These are phyloP conservation scores for Ceratocystis lukuohia DNA, from an alignment of 2,329 filamentous ascomycete genomes.

Conservation along the genomic window DNA sequence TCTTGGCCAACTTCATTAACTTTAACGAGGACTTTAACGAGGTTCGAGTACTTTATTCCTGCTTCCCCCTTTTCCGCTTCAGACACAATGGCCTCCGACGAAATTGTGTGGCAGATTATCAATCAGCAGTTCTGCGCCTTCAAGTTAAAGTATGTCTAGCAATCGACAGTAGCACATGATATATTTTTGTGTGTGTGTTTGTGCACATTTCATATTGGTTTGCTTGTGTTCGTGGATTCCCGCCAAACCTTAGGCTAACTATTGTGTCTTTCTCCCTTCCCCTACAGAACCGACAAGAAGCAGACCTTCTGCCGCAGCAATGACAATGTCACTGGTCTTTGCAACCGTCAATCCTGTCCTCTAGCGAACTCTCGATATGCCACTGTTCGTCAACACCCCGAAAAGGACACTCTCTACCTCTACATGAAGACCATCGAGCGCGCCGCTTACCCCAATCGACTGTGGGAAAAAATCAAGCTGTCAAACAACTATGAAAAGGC, in stretches of 20 bases:
- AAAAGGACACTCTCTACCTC: constrained; percentile 71
- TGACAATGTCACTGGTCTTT: constrained; percentile 73
- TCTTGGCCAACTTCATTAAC: too few relatives aligned
- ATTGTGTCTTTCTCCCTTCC: neutral
- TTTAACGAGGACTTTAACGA: neutral
- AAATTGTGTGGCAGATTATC: constrained; percentile 95
- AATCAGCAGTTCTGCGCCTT: constrained; percentile 92
- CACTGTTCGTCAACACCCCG: constrained; percentile 73
- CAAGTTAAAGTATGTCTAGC: constrained; percentile 62
- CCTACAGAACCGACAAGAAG: constrained; percentile 58
- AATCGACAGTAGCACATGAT: neutral
- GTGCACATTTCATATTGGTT: neutral
- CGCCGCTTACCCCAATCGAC: constrained; percentile 71
- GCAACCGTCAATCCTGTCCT: constrained; percentile 77
- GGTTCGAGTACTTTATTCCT: neutral
- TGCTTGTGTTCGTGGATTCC: neutral
- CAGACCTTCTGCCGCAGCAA: constrained; percentile 95
- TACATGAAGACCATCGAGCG: constrained; percentile 96
- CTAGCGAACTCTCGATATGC: constrained; percentile 88
- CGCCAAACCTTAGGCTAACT: neutral
- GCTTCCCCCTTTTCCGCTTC: neutral
- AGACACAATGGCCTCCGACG: constrained; percentile 67
- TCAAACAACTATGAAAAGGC: constrained; percentile 85
- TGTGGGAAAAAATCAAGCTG: constrained; percentile 88
- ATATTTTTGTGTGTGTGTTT: neutral